Evolutionary conservation across 805 yeast genomes (phyloP), one percentile per base, ranked within the genome.

Genomic region (Candida peoriensis): DNA sequence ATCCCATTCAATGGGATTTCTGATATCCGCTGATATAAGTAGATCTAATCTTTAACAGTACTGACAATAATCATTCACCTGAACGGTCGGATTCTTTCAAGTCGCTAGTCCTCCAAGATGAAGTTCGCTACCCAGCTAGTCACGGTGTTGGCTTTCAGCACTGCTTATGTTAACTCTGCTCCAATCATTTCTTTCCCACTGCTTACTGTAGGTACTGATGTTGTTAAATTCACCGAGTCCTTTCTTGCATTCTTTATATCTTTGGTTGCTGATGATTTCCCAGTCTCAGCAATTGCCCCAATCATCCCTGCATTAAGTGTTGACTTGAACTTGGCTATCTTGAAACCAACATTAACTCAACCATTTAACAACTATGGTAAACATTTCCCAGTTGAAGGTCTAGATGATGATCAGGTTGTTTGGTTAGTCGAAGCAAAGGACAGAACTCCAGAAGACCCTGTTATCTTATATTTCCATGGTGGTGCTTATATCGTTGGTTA

Each of bases 381-480:
- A 18, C 32, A 2, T 33, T 37, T 24, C 36, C 34, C 21, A 22
- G 36, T 22, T 41, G 28, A 19, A 21, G 26, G 24, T 17, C 28
- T 32, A 4, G 33, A 25, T 2, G 24, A 27, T 5, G 36, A 36
- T 18, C 16, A 27, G 8, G 36, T 19, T 6, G 23, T 15, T 14
- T 42, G 39, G 42, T 32, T 40, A 13, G 24, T 18, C 6, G 60
- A 59, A 57, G 57, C 54, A 12, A 43, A 48, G 10, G 44, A 57
- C 10, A 43, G 58, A 36, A 33, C 33, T 2, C 23, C 19, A 8
- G 41, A 42, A 4, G 45, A 42, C 28, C 45, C 46, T 4, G 46
- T 42, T 3, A 28, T 39, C 13, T 9, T 42, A 3, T 42, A 39
- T 16, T 25, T 33, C 6, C 46, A 42, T 30, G 46, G 46, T 29